These are phyloP conservation scores for Extremus antarcticus DNA, from an alignment of 495 filamentous ascomycete genomes.

Conservation along the genomic window DNA sequence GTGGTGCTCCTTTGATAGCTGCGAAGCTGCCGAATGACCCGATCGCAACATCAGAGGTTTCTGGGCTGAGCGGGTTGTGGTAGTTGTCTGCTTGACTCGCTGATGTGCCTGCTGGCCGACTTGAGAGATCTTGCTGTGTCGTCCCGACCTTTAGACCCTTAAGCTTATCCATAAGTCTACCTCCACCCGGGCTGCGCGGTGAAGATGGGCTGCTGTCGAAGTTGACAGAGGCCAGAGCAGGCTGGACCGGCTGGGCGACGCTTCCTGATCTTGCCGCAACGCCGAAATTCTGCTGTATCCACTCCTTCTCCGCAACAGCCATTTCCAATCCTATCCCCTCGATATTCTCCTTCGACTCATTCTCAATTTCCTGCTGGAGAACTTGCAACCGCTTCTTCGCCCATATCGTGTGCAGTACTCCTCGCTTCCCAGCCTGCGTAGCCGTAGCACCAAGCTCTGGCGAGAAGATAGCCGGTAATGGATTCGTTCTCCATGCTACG, in stretches of 20 bases:
- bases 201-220: conserved; percentile 33
- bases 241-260: conserved; percentile 17
- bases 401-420: conserved; percentile 75
- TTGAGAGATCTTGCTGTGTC: conserved; percentile 24
- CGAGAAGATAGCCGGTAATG: conserved; percentile 71
- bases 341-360: conserved; percentile 45
- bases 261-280: conserved; percentile 32
- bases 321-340: conserved; percentile 72
- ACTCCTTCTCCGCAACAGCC: conserved; percentile 67
- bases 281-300: conserved; percentile 72
- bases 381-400: conserved; percentile 64
- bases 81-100: not conserved
- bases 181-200: conserved; percentile 45
- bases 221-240: conserved; percentile 22
- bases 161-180: conserved; percentile 63
- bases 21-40: conserved; percentile 44
- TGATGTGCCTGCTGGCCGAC: not conserved
- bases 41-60: conserved; percentile 53
- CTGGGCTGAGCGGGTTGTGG: conserved; percentile 45
- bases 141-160: conserved; percentile 66
- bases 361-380: conserved; percentile 30
- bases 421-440: conserved; percentile 57
- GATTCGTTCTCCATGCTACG: conserved; percentile 45
- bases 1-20: conserved; percentile 37
- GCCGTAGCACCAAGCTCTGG: conserved; percentile 55